Evolutionary conservation across 805 yeast species (phyloP), one percentile per base, ranked within the genome.

Genomic region (Candida yuanshanica): DNA sequence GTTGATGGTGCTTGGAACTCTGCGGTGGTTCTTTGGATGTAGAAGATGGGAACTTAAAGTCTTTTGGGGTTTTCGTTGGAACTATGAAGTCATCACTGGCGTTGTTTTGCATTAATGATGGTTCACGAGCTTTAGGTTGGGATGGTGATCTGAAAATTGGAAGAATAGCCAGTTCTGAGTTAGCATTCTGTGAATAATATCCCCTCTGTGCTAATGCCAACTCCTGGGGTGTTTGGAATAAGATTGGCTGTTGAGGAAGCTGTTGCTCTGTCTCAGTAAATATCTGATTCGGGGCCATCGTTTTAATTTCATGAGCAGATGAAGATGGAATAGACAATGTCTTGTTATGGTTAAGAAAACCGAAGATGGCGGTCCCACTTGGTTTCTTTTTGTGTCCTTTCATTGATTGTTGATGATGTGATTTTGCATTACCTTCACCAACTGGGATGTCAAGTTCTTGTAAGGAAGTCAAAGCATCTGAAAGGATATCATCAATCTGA

Each of bases 291-390:
- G 59, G 55, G 4, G 49, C 45, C 31, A 52, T 60, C 34, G 32
- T 35, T 33, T 37, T 37, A 3, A 21, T 33, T 42, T 42, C 39
- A 3, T 14, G 16, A 39, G 45, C 58, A 33, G 49, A 55, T 56
- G 26, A 54, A 11, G 83, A 83, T 7, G 79, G 74, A 35, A 83
- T 71, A 3, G 85, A 77, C 27, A 83, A 59, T 36, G 78, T 82
- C 43, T 76, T 74, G 44, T 72, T 71, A 56, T 83, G 90, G 35
- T 77, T 79, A 8, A 70, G 64, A 49, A 74, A 83, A 0, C 95
- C 95, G 60, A 84, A 84, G 21, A 84, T 83, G 2, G 85, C 91
- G 4, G 91, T 81, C 12, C 95, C 95, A 64, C 89, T 81, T 16
- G 75, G 68, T 43, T 78, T 77, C 48, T 86, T 73, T 39, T 72